A percentile compares a stretch with the other conserved stretches of the same genome.
These are phyloP conservation scores for Zopfia rhizophila DNA, from an alignment of 2,329 filamentous ascomycete species.

Conservation along the genomic window DNA sequence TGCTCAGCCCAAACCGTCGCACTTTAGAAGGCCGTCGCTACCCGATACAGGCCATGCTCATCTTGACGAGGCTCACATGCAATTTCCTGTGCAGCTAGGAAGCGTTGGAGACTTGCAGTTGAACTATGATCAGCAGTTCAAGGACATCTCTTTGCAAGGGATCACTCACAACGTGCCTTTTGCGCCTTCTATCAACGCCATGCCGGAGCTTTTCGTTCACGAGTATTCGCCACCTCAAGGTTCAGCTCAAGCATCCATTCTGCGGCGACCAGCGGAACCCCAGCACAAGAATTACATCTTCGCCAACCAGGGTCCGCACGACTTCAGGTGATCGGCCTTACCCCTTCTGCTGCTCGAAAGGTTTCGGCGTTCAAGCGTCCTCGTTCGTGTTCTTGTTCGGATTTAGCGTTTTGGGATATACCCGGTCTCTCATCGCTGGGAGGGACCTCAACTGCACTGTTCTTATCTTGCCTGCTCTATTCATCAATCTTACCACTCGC, in stretches of 20 bases:
- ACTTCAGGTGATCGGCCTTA: constrained; percentile 43
- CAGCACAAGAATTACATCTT: constrained; percentile 60
- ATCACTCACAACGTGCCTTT: constrained; percentile 48
- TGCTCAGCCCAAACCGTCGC: constrained; percentile 48
- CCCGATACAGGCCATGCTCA: constrained; percentile 41
- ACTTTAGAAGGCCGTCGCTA: constrained; percentile 49
- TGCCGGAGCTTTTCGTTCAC: constrained; percentile 57
- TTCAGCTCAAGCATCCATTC: constrained; percentile 42
- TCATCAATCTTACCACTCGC: constrained; percentile 1
- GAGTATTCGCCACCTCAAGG: constrained; percentile 59
- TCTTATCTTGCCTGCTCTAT: constrained; percentile 1
- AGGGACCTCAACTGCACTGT: constrained; percentile 11
- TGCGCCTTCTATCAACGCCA: constrained; percentile 35
- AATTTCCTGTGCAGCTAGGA: constrained; percentile 34
- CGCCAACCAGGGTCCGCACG: constrained; percentile 57
- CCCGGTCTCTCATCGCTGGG: constrained; percentile 16
- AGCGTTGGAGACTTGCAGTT: constrained; percentile 22
- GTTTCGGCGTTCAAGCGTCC: background rate
- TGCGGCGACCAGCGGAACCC: constrained; percentile 42
- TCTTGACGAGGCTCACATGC: constrained; percentile 33
- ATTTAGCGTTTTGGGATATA: constrained; percentile 22
- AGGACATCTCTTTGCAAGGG: constrained; percentile 38
- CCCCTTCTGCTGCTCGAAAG: background rate
- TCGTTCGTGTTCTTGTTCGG: constrained; percentile 11
- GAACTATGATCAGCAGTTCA: constrained; percentile 41